These are phyloP conservation scores for Phoma sp. DNA, from an alignment of 2,329 filamentous ascomycete species.

Conservation along the genomic window DNA sequence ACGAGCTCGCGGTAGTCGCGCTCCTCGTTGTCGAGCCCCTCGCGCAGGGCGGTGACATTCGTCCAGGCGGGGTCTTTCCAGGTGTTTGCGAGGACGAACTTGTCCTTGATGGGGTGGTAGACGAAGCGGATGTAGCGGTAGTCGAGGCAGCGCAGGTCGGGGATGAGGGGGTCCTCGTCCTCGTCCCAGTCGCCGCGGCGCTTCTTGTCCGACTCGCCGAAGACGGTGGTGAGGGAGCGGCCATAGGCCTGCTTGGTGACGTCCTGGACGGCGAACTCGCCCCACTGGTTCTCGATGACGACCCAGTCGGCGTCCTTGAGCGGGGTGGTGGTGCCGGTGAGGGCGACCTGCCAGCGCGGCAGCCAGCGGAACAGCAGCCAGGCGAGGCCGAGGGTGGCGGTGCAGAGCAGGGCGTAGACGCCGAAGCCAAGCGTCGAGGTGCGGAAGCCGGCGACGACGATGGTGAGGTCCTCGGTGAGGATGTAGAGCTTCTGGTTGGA, in stretches of 20 bases:
- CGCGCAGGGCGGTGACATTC: conserved; percentile 74
- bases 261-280: conserved; percentile 80
- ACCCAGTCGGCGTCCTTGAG: conserved; percentile 86
- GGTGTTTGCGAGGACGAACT: conserved; percentile 82
- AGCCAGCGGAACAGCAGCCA: conserved; percentile 91
- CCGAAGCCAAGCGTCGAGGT: conserved; percentile 74
- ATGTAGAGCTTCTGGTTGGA: conserved; percentile 92
- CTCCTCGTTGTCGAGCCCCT: conserved; percentile 86
- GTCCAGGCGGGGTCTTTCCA: conserved; percentile 97
- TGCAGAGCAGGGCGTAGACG: conserved; percentile 73
- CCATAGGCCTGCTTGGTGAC: conserved; percentile 67
- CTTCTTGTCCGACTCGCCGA: conserved; percentile 70
- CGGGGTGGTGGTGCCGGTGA: conserved; percentile 73
- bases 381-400: conserved; percentile 74
- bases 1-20: conserved; percentile 81
- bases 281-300: conserved; percentile 97
- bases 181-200: conserved; percentile 73
- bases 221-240: conserved; percentile 69
- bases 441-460: conserved; percentile 89
- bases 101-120: conserved; percentile 87
- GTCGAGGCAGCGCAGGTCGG: conserved; percentile 77
- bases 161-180: conserved; percentile 76
- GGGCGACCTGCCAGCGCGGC: conserved; percentile 80
- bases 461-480: conserved; percentile 89
- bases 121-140: conserved; percentile 95